Percentiles rank a stretch among this genome's conserved stretches.
phyloP scores from a whole-genome alignment of 2,329 filamentous ascomycete genomes.

The Colletotrichum siamense region DNA sequence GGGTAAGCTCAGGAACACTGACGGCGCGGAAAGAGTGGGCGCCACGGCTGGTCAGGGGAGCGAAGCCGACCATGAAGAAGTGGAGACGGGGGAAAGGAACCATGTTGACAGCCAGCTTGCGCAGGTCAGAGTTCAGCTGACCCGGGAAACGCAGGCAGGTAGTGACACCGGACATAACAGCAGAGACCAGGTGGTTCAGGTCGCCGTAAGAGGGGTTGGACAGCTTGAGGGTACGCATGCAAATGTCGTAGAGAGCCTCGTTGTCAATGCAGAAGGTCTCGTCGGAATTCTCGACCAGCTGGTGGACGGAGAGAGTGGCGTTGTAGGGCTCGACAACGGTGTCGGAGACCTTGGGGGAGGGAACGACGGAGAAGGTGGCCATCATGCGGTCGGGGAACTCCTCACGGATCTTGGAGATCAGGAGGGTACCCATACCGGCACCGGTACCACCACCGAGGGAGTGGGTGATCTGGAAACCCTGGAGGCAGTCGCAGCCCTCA shows the following conservation, averaged over 20 bases:
- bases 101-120: constrained; percentile 99
- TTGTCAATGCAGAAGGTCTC: constrained; percentile 99
- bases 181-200: constrained; percentile 98
- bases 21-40: constrained; percentile 97
- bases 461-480: constrained; percentile 99
- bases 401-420: constrained; percentile 99
- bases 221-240: constrained; percentile 99
- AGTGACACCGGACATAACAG: constrained; percentile 99
- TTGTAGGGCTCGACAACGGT: constrained; percentile 99
- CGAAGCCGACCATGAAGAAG: constrained; percentile 99
- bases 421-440: constrained; percentile 99
- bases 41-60: constrained; percentile 86
- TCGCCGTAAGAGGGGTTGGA: constrained; percentile 98
- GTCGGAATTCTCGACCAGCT: constrained; percentile 99
- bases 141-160: constrained; percentile 99
- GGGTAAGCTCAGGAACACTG: constrained; percentile 96
- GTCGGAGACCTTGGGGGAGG: constrained; percentile 99
- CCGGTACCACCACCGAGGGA: constrained; percentile 99
- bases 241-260: constrained; percentile 99
- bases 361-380: constrained; percentile 99
- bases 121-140: constrained; percentile 99
- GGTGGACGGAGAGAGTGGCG: constrained; percentile 97
- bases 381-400: constrained; percentile 99
- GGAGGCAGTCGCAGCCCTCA: constrained; percentile 98
- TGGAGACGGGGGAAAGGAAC: constrained; percentile 99